Evolutionary conservation across 2,329 filamentous ascomycete genomes (phyloP).

Genomic region (Cadophora sp.): DNA sequence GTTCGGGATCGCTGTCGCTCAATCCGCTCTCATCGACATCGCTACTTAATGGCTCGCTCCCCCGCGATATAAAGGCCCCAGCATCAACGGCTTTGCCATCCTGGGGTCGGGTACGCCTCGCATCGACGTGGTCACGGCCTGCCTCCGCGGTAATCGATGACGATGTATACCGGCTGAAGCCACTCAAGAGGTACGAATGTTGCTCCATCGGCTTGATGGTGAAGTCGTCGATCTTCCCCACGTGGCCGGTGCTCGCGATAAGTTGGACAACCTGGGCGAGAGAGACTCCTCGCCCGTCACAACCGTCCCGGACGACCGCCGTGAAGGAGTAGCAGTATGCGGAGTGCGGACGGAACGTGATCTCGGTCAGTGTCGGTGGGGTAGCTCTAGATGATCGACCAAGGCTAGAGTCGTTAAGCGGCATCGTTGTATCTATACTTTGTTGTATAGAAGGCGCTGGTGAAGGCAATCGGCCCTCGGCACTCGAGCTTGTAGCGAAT

Average conservation of each 20-base stretch:
- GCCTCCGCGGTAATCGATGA: constrained; percentile 24
- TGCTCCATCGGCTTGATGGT: constrained; percentile 12
- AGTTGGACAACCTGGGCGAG: constrained; percentile 24
- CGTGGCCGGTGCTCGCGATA: constrained; percentile 23
- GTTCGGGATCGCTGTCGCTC: neutral
- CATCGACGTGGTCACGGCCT: constrained; percentile 24
- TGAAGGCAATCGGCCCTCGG: constrained; percentile 23
- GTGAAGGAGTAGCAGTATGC: constrained; percentile 29
- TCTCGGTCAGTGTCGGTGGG: constrained; percentile 27
- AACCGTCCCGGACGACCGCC: constrained; percentile 20
- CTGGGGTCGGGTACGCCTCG: constrained; percentile 22
- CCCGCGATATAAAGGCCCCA: constrained; percentile 26
- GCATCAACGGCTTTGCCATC: constrained; percentile 29
- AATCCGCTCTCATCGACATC: neutral
- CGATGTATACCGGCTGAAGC: constrained; percentile 24
- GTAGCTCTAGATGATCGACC: constrained; percentile 20
- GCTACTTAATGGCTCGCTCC: constrained; percentile 28
- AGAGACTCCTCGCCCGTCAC: constrained; percentile 24
- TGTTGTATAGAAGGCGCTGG: constrained; percentile 24
- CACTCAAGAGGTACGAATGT: constrained; percentile 30
- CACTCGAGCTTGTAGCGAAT: constrained; percentile 11
- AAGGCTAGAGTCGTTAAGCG: constrained; percentile 7
- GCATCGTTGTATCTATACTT: constrained; percentile 25
- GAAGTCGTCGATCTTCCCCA: constrained; percentile 24
- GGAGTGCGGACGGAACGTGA: constrained; percentile 30